Evolutionary conservation across 2,329 filamentous ascomycete genomes (phyloP).

Genomic region (Sarocladium brachiariae): DNA sequence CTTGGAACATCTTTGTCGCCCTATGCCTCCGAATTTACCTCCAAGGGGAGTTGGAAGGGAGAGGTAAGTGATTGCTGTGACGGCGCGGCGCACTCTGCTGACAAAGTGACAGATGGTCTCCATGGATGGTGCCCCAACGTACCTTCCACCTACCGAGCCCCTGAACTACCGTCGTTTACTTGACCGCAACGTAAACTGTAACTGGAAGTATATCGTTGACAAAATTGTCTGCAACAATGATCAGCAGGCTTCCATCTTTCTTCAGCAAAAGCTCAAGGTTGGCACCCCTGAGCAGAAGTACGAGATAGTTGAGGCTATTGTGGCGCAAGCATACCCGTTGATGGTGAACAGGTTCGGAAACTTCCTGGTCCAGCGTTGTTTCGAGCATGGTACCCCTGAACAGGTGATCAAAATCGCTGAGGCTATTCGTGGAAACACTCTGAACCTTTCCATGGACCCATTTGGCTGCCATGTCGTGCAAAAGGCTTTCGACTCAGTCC

Average conservation of each 20-base stretch:
- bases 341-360: conserved; percentile 99
- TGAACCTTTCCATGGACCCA: conserved; percentile 94
- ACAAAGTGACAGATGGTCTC: conserved; percentile 32
- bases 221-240: conserved; percentile 99
- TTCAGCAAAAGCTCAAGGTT: conserved; percentile 98
- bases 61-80: conserved; percentile 31
- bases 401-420: conserved; percentile 94
- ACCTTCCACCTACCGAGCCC: conserved; percentile 80
- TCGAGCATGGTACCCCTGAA: conserved; percentile 92
- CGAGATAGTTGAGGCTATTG: conserved; percentile 94
- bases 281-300: conserved; percentile 93
- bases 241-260: conserved; percentile 96
- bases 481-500: conserved; percentile 96
- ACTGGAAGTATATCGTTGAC: conserved; percentile 99
- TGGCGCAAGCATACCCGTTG: conserved; percentile 85
- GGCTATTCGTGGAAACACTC: conserved; percentile 86
- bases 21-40: conserved; percentile 67
- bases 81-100: conserved; percentile 13
- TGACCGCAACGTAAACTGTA: conserved; percentile 92
- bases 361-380: conserved; percentile 96
- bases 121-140: conserved; percentile 59
- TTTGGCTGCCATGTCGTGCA: conserved; percentile 98
- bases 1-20: conserved; percentile 63
- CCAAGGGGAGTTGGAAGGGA: conserved; percentile 46
- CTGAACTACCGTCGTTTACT: conserved; percentile 93